These are phyloP conservation scores for Avena atlantica DNA, from an alignment of 176 grass and related monocot species.

Conservation along the genomic window DNA sequence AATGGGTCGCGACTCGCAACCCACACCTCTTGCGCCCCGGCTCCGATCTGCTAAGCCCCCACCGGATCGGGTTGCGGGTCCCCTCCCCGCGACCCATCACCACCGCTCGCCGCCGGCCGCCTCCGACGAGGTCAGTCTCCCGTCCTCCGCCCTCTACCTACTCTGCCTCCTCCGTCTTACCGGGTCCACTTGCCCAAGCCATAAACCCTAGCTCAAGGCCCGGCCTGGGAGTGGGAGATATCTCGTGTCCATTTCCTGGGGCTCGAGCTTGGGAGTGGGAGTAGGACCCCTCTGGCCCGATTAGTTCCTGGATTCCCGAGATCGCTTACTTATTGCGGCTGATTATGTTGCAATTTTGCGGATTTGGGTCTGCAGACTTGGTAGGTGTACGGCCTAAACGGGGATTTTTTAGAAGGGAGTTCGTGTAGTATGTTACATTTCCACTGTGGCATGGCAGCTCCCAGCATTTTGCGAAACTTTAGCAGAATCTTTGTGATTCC, in stretches of 20 bases:
- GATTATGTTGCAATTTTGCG: slow-evolving; percentile 22
- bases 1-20: slow-evolving; percentile 56
- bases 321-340: slow-evolving; percentile 19
- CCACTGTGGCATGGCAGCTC: background rate
- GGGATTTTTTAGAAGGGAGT: background rate
- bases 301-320: background rate
- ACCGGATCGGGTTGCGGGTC: slow-evolving; percentile 81
- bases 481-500: background rate
- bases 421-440: background rate
- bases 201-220: slow-evolving; percentile 55
- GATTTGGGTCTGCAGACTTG: slow-evolving; percentile 16
- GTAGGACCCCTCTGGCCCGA: slow-evolving; percentile 5
- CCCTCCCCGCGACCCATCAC: slow-evolving; percentile 44
- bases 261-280: background rate
- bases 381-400: background rate
- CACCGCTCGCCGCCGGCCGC: slow-evolving; percentile 49
- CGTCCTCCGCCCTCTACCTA: background rate
- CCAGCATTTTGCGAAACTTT: background rate
- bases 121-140: slow-evolving; percentile 55
- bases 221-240: slow-evolving; percentile 15
- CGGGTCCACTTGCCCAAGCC: slow-evolving; percentile 43
- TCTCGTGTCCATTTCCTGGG: slow-evolving; percentile 24
- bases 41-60: slow-evolving; percentile 73
- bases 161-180: slow-evolving; percentile 9
- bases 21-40: slow-evolving; percentile 38